Base-by-base conservation (phyloP, 2,329 filamentous ascomycete genomes). In the Colletotrichum acutatum region DNA sequence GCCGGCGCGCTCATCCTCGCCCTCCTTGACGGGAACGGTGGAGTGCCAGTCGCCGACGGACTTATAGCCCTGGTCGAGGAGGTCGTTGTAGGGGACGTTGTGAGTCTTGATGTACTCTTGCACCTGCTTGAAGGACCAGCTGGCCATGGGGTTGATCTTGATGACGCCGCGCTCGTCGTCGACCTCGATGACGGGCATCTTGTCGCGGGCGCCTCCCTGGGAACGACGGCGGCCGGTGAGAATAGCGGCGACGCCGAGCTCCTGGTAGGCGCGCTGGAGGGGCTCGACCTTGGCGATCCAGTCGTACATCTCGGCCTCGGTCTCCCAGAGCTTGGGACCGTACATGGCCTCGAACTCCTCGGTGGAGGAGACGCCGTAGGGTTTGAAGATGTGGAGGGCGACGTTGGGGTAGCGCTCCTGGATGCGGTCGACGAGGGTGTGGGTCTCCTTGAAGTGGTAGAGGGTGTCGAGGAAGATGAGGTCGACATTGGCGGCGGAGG, bases 1-100 rank as follows among this genome's bases (percentile, higher is more conserved):
- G 71, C 97, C 97, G 9, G 97, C 93, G 64, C 97, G 93, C 90
- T 99, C 97, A 79, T 98, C 97, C 85, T 99, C 97, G 76, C 94
- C 94, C 72, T 96, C 95, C 75, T 89, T 91, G 74, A 98, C 95
- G 14, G 97, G 95, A 77, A 91, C 93, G 4, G 97, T 99, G 63
- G 95, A 98, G 88, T 99, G 97, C 94, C 95, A 98, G 87, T 99
- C 97, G 74, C 97, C 97, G 75, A 99, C 89, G 76, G 95, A 98
- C 89, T 98, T 98, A 89, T 99, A 99, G n/a, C 97, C 97, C 72
- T 88, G 89, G 84, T 98, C 94, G 59, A 99, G 90, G 34, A 99
- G 90, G 74, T 90, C 91, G 82, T 99, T 99, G 88, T 98, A 98
- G 0, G 97, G 97, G 4, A 99, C 95, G 74, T 95, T 85, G 87